These are phyloP conservation scores for Uronychia binucleata DNA, from an alignment of 73 alveolate genomes.

Conservation along the genomic window DNA sequence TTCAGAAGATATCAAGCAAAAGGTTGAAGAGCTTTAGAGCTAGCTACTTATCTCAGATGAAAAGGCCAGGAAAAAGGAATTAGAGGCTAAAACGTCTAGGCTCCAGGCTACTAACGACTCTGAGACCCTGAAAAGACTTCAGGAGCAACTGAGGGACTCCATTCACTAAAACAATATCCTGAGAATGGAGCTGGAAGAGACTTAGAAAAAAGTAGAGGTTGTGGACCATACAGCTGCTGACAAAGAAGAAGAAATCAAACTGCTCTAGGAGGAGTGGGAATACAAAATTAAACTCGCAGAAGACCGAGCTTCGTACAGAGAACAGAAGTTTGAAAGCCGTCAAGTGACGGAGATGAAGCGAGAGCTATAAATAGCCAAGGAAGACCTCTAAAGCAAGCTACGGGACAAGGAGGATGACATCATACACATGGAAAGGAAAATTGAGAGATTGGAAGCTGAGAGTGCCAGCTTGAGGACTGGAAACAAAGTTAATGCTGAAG, in stretches of 20 bases:
- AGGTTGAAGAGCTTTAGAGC: constrained; percentile 18
- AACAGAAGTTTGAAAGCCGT: constrained; percentile 42
- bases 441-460: constrained; percentile 54
- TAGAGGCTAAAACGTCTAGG: constrained; percentile 28
- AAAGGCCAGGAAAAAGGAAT: constrained; percentile 32
- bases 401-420: constrained; percentile 43
- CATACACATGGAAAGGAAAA: constrained; percentile 29
- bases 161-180: constrained; percentile 51
- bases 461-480: constrained; percentile 42
- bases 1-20: constrained; percentile 21
- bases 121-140: constrained; percentile 42
- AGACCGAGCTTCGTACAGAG: constrained; percentile 28
- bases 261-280: constrained; percentile 46
- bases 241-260: constrained; percentile 57
- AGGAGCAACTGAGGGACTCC: constrained; percentile 45
- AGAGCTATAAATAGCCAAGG: constrained; percentile 43
- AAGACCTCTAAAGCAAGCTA: constrained; percentile 43
- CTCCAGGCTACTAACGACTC: constrained; percentile 31
- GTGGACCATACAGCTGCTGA: constrained; percentile 63
- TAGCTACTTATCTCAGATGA: constrained; percentile 10
- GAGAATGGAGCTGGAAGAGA: constrained; percentile 63
- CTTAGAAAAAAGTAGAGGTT: constrained; percentile 57
- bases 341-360: constrained; percentile 40
- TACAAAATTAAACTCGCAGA: constrained; percentile 44
- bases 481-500: constrained; percentile 3